A percentile compares a stretch with the other conserved stretches of the same genome.
phyloP scores from a whole-genome alignment of 345 rosid species.

The Murraya koenigii region DNA sequence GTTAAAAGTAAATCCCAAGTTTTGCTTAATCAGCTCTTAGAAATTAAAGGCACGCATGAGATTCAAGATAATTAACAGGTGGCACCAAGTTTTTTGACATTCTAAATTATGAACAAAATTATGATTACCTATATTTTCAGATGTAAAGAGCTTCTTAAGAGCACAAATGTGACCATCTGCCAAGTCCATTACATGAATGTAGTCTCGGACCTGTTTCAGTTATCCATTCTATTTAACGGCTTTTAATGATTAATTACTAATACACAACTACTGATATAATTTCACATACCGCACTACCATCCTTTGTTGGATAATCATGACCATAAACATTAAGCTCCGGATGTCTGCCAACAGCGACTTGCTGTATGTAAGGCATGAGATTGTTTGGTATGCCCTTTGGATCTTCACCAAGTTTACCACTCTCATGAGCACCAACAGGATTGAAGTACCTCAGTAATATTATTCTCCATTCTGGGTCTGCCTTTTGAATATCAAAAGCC shows the following conservation, averaged over 20 bases:
- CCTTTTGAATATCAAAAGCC: slow-evolving; percentile 75
- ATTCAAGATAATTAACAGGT: background rate
- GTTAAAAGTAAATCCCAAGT: background rate
- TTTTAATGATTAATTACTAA: background rate
- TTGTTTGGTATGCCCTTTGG: slow-evolving; percentile 93
- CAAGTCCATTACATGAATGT: slow-evolving; percentile 93
- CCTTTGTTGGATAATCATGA: slow-evolving; percentile 83
- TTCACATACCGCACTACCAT: slow-evolving; percentile 82
- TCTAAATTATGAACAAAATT: background rate
- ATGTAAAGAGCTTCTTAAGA: slow-evolving; percentile 57
- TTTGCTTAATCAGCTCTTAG: background rate
- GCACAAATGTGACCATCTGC: slow-evolving; percentile 97
- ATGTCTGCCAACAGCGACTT: slow-evolving; percentile 90
- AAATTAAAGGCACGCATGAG: background rate
- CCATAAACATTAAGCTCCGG: slow-evolving; percentile 96
- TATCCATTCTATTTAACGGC: background rate
- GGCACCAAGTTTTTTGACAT: background rate
- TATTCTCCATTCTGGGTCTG: slow-evolving; percentile 87
- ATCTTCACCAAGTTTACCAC: slow-evolving; percentile 94
- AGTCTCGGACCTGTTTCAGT: slow-evolving; percentile 71
- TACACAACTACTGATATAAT: background rate
- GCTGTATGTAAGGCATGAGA: slow-evolving; percentile 95
- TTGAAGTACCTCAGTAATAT: slow-evolving; percentile 88
- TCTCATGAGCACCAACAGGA: slow-evolving; percentile 96
- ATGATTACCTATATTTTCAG: slow-evolving; percentile 57